Conservation (phyloP, 2,329 filamentous ascomycete species). For the Coniochaeta sp. region DNA sequence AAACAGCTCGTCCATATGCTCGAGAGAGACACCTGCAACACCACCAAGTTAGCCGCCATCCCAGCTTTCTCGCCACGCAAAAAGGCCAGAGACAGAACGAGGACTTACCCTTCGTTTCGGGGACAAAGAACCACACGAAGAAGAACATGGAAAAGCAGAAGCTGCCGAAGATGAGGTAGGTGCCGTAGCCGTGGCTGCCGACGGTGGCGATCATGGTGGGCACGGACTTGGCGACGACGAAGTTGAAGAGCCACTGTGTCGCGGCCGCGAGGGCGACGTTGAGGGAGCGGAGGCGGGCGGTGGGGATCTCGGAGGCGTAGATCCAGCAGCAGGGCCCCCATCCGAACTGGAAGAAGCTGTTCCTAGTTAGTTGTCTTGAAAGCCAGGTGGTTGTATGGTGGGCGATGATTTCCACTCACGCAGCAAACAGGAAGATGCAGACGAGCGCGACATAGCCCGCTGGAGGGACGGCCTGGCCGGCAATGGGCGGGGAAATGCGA, state of each 20-base stretch:
- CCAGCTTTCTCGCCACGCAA: too few relatives aligned
- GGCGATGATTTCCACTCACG: too few relatives aligned
- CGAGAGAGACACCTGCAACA: slow-evolving; percentile 16
- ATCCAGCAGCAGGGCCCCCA: slow-evolving; percentile 57
- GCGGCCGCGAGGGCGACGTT: slow-evolving; percentile 60
- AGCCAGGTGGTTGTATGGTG: too few relatives aligned
- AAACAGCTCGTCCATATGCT: slow-evolving; percentile 20
- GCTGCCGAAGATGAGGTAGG: slow-evolving; percentile 57
- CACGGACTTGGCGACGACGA: slow-evolving; percentile 57
- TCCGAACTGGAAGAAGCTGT: slow-evolving; percentile 7
- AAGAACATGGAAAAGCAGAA: slow-evolving; percentile 59
- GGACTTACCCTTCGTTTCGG: slow-evolving; percentile 56
- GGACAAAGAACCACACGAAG: slow-evolving; percentile 55
- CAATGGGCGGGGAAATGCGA: slow-evolving; percentile 45
- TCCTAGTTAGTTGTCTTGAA: background rate
- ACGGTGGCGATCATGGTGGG: slow-evolving; percentile 53
- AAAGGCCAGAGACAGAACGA: too few relatives aligned
- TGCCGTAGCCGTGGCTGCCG: slow-evolving; percentile 32
- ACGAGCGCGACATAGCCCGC: slow-evolving; percentile 60
- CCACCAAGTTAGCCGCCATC: too few relatives aligned
- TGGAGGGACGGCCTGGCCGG: slow-evolving; percentile 41
- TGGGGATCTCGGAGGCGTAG: slow-evolving; percentile 49
- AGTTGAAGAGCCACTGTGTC: slow-evolving; percentile 65
- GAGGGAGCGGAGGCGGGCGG: slow-evolving; percentile 52
- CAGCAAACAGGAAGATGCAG: slow-evolving; percentile 58